Evolutionary conservation across 2,329 filamentous ascomycete species (phyloP), one percentile per base, ranked within the genome.

Genomic region (Phaeosphaeria sp.): DNA sequence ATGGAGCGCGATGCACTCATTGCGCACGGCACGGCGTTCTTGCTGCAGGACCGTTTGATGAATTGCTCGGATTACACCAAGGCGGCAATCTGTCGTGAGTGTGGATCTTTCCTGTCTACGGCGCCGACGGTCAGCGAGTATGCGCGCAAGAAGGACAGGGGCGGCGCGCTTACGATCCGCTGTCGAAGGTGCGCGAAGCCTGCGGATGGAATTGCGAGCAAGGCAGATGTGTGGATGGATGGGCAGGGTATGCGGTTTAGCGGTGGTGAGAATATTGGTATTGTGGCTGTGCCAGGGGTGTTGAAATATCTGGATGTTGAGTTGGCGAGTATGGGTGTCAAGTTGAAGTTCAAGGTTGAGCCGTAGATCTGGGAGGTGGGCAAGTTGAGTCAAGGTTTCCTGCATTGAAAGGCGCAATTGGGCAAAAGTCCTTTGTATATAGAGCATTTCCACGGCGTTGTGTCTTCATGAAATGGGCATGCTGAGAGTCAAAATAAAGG

Each of bases 1-100:
- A 99, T 99, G 95, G 95, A 99, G 81, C 90, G 95, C 66, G 95
- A 99, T 78, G 92, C 94, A 3, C 84, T 99, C 21, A 86, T 99
- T 56, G 95, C 95, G 4, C 95, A 99, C 83, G 95, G 95, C 22
- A 95, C 93, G 1, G 93, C 94, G 3, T 98, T 96, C 82, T 80
- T 99, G 59, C 85, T 99, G 6, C 95, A 99, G 76, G 95, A 99
- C 77, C 90, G 95, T 57, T 83, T 99, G 59, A 89, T 99, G 83
- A 98, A 99, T 82, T 99, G 95, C 80, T 96, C 92, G 52, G 95
- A 99, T 78, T 96, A 97, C 77, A 88, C 90, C 25, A 89, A 90
- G 62, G 89, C 93, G 0, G 96, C 93, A 88, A 89, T 98, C 64
- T 99, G 95, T 78, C 89, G 92, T 55, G 82, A 82, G 33, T 99